Percentiles rank a stretch among this genome's conserved stretches.
Conservation (phyloP, 176 grass and related monocot genomes). For the Otatea glauca region DNA sequence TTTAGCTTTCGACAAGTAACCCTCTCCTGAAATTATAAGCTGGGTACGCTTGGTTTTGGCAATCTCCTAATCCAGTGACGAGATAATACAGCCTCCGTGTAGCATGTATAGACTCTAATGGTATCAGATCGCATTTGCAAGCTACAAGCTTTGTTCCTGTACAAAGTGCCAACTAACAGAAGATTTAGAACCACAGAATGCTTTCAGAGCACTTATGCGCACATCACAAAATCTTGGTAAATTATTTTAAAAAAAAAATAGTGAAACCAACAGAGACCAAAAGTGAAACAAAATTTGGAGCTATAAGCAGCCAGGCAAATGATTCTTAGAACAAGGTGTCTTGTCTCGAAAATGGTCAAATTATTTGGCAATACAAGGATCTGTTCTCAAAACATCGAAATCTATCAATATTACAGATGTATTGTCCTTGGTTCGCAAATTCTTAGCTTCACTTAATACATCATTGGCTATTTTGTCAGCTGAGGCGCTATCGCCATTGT, state of each 20-base stretch:
- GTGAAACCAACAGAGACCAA: not conserved
- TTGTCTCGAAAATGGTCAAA: not conserved
- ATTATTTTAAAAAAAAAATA: not conserved
- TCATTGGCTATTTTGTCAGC: conserved; percentile 62
- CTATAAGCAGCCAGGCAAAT: conserved; percentile 23
- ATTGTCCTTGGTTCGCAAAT: conserved; percentile 75
- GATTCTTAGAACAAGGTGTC: conserved; percentile 5
- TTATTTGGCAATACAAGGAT: conserved; percentile 56
- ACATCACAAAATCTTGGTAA: not conserved
- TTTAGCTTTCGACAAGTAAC: not conserved
- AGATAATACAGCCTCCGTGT: not conserved
- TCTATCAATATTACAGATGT: conserved; percentile 89
- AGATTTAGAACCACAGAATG: not conserved
- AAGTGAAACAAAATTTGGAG: conserved; percentile 12
- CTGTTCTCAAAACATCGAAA: conserved; percentile 76
- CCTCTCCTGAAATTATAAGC: not conserved
- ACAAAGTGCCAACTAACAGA: not conserved
- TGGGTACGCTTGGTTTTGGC: not conserved
- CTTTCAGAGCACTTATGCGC: not conserved
- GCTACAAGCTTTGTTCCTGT: too few species aligned
- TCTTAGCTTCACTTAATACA: conserved; percentile 67
- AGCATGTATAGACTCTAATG: not conserved
- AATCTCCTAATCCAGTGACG: not conserved
- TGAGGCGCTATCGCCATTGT: conserved; percentile 18
- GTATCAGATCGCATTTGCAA: conserved; percentile 11